A percentile compares a stretch with the other conserved stretches of the same genome.
phyloP scores from a whole-genome alignment of 306 rosid genomes.

The Gillenia trifoliata region DNA sequence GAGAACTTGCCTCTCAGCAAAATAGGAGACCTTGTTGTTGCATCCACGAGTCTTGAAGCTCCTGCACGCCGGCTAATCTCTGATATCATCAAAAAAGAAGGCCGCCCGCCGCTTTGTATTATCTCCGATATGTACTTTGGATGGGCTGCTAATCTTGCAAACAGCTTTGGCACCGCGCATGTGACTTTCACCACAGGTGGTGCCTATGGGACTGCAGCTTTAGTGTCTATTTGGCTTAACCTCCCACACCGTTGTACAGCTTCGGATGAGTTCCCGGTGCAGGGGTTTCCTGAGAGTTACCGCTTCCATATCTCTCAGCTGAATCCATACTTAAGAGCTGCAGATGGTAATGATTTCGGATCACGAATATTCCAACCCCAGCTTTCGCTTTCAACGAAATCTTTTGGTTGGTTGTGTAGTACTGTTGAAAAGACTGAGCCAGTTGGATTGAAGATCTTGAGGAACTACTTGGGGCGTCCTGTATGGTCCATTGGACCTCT shows the following conservation, averaged over 20 bases:
- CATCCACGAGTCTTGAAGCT: slow-evolving; percentile 43
- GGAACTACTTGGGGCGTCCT: slow-evolving; percentile 30
- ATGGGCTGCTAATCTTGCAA: slow-evolving; percentile 50
- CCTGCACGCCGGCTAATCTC: slow-evolving; percentile 38
- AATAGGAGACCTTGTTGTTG: slow-evolving; percentile 17
- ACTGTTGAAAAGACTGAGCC: slow-evolving; percentile 61
- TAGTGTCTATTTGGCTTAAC: slow-evolving; percentile 49
- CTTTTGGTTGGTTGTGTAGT: slow-evolving; percentile 67
- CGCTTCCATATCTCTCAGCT: slow-evolving; percentile 44
- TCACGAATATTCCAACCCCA: slow-evolving; percentile 42
- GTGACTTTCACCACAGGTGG: slow-evolving; percentile 57
- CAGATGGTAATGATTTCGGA: slow-evolving; percentile 59
- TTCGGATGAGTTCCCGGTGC: slow-evolving; percentile 40
- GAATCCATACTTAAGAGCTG: slow-evolving; percentile 34
- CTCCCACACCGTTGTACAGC: slow-evolving; percentile 50
- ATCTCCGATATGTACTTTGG: slow-evolving; percentile 54
- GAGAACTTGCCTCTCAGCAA: slow-evolving; percentile 41
- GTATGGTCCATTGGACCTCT: slow-evolving; percentile 62
- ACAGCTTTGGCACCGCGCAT: slow-evolving; percentile 29
- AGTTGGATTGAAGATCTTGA: slow-evolving; percentile 47
- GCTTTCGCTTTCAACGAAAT: slow-evolving; percentile 20
- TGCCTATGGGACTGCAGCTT: slow-evolving; percentile 68
- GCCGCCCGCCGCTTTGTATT: slow-evolving; percentile 38
- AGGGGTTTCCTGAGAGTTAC: slow-evolving; percentile 57
- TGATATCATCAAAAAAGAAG: slow-evolving; percentile 32